Percentiles rank a stretch among this genome's conserved stretches.
phyloP scores from a whole-genome alignment of 768 basidiomycete species.

The Cytidiella melzeri region DNA sequence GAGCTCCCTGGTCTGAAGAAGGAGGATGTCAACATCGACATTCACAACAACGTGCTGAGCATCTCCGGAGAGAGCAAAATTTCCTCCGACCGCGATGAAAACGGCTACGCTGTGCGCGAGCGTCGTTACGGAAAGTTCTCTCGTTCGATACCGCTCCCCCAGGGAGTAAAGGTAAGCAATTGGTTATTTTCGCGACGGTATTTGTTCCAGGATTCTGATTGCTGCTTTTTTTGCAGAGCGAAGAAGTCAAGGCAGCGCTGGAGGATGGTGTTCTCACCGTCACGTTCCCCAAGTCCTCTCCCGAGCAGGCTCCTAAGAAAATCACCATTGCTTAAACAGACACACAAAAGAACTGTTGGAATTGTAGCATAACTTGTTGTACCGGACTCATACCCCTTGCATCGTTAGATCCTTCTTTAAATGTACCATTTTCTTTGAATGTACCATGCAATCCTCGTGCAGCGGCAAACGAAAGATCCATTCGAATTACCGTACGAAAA shows the following conservation, averaged over 20 bases:
- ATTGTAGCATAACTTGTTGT: too few relatives aligned
- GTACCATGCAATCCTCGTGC: too few relatives aligned
- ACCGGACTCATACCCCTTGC: too few relatives aligned
- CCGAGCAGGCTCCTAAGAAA: slow-evolving; percentile 20
- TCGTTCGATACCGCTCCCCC: slow-evolving; percentile 16
- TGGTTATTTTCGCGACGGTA: not conserved
- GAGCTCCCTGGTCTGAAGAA: slow-evolving; percentile 52
- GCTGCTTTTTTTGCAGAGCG: slow-evolving; percentile 11
- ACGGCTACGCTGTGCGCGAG: slow-evolving; percentile 30
- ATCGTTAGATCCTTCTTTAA: too few relatives aligned
- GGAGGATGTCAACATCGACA: slow-evolving; percentile 46
- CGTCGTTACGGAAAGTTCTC: slow-evolving; percentile 25
- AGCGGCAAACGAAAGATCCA: too few relatives aligned
- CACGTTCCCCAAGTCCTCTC: slow-evolving; percentile 22
- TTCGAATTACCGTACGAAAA: too few relatives aligned
- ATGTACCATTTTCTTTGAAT: too few relatives aligned
- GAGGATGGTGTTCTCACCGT: slow-evolving; percentile 25
- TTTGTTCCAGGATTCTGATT: not conserved
- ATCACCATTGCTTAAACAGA: slow-evolving; percentile 10
- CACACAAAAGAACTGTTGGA: too few relatives aligned
- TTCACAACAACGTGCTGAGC: slow-evolving; percentile 42
- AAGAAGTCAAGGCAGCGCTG: slow-evolving; percentile 26
- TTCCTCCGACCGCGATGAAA: slow-evolving; percentile 28
- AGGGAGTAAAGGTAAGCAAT: slow-evolving; percentile 14
- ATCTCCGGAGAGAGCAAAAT: slow-evolving; percentile 43